Evolutionary conservation across 164 flowering plant genomes (phyloP).

Genomic region (Stephania japonica): DNA sequence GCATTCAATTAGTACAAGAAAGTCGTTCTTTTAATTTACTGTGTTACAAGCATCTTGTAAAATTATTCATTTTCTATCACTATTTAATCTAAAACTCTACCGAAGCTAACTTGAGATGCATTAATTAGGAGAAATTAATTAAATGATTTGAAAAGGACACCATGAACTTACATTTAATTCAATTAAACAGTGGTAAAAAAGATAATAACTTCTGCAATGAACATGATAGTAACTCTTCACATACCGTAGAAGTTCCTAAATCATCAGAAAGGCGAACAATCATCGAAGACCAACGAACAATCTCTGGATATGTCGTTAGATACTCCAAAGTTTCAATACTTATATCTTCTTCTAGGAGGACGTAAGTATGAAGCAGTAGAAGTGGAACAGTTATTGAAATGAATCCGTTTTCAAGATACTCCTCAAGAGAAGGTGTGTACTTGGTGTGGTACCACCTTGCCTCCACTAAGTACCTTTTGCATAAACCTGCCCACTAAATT

Average conservation of each 20-base stretch:
- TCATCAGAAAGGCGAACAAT: conserved; percentile 36
- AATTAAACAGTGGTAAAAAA: too few relatives aligned
- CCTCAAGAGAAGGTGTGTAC: conserved; percentile 31
- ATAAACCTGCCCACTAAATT: conserved; percentile 43
- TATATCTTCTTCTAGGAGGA: conserved; percentile 11
- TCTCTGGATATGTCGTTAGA: conserved; percentile 15
- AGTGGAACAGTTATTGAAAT: conserved; percentile 25
- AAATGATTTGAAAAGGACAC: too few relatives aligned
- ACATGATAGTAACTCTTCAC: not conserved
- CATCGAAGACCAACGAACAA: conserved; percentile 26
- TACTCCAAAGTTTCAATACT: not conserved
- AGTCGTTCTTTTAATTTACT: too few relatives aligned
- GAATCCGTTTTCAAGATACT: conserved; percentile 44
- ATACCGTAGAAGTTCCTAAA: conserved; percentile 36
- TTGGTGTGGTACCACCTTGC: conserved; percentile 34
- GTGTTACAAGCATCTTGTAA: too few relatives aligned
- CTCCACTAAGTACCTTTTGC: conserved; percentile 34
- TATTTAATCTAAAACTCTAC: too few relatives aligned
- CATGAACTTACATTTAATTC: too few relatives aligned
- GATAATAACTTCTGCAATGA: too few relatives aligned
- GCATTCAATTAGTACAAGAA: too few relatives aligned
- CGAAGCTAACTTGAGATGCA: too few relatives aligned
- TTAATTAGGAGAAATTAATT: not conserved
- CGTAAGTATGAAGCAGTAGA: conserved; percentile 22
- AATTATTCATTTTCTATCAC: too few relatives aligned